Conservation (phyloP, 2,329 filamentous ascomycete species). For the Pseudogymnoascus sp. region DNA sequence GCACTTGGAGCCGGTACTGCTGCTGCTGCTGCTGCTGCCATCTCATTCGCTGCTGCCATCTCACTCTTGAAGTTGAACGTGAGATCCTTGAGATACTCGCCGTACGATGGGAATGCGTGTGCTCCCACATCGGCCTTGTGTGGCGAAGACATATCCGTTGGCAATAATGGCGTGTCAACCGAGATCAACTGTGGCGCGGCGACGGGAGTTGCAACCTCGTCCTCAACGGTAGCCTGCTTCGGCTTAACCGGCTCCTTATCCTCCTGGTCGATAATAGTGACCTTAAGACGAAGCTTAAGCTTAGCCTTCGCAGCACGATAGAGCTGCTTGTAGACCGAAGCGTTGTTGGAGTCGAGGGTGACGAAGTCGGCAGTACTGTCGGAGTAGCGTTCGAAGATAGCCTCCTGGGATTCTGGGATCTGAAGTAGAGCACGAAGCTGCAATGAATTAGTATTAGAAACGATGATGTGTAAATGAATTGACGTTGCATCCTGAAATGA, state of each 20-base stretch:
- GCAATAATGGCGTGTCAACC: neutral
- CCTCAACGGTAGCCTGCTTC: constrained; percentile 40
- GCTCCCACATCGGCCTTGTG: neutral
- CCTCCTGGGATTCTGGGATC: constrained; percentile 52
- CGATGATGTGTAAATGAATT: neutral
- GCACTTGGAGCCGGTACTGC: neutral
- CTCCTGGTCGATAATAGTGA: constrained; percentile 40
- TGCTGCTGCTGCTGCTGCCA: neutral
- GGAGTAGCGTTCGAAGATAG: constrained; percentile 84
- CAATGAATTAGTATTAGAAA: constrained; percentile 21
- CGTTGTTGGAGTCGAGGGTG: constrained; percentile 66
- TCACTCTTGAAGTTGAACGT: constrained; percentile 8
- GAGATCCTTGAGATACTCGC: constrained; percentile 3
- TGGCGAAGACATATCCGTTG: constrained; percentile 3
- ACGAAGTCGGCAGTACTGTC: constrained; percentile 82
- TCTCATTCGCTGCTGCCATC: neutral
- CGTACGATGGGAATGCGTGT: neutral
- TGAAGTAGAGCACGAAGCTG: constrained; percentile 63
- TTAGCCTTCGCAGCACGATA: constrained; percentile 96
- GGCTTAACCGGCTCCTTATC: constrained; percentile 20
- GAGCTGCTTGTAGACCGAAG: constrained; percentile 88
- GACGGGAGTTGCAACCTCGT: constrained; percentile 29
- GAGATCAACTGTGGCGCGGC: neutral
- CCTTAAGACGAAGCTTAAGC: constrained; percentile 86
- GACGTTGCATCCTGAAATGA: neutral